A percentile compares a stretch with the other conserved stretches of the same genome.
phyloP scores from a whole-genome alignment of 305 asterid species.

The Fraxinus ornus region DNA sequence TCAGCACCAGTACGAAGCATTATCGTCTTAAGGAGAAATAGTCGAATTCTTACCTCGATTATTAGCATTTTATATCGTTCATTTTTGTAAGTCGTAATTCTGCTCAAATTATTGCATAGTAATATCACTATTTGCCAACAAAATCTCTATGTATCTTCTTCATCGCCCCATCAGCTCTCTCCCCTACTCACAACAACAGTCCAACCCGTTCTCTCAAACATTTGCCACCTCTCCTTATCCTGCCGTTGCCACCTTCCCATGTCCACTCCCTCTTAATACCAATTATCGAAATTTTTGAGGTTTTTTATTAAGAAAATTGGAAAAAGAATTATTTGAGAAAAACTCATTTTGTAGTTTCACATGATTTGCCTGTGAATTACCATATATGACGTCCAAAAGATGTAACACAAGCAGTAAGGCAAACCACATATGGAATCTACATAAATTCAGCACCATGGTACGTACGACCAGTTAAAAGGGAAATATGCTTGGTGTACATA shows the following conservation, averaged over 20 bases:
- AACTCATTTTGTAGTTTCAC: neutral
- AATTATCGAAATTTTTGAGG: neutral
- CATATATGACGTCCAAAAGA: too few relatives aligned
- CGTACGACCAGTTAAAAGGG: neutral
- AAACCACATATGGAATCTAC: neutral
- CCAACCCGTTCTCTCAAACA: neutral
- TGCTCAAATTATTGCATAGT: too few relatives aligned
- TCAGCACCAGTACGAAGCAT: too few relatives aligned
- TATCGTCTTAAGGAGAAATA: too few relatives aligned
- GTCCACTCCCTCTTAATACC: neutral
- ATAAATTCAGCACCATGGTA: neutral
- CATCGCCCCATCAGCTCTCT: neutral
- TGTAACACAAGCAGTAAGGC: neutral
- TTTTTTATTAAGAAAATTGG: neutral
- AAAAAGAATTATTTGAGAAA: neutral
- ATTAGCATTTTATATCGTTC: too few relatives aligned
- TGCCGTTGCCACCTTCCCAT: neutral
- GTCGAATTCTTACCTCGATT: too few relatives aligned
- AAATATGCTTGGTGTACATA: too few relatives aligned
- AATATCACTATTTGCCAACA: too few relatives aligned
- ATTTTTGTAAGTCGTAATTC: too few relatives aligned
- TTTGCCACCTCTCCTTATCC: neutral
- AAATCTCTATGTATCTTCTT: neutral
- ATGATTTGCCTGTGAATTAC: too few relatives aligned
- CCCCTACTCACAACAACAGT: neutral